phyloP scores from a whole-genome alignment of 164 flowering plant genomes.

The Umbellularia californica region DNA sequence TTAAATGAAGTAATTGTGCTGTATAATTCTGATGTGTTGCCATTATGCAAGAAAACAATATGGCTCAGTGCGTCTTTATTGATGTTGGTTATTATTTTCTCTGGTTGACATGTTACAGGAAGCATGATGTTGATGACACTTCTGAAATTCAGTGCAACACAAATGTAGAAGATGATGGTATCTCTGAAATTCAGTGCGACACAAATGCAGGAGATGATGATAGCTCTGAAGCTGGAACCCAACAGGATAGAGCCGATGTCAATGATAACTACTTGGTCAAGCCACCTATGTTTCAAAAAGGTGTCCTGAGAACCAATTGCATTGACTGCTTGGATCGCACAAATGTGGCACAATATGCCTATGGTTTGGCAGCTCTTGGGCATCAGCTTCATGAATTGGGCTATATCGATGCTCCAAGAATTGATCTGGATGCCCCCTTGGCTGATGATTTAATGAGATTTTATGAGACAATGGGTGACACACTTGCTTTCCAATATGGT shows the following conservation, averaged over 20 bases:
- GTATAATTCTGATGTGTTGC: too few species aligned
- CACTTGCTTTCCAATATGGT: conserved; percentile 91
- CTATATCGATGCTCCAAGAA: conserved; percentile 32
- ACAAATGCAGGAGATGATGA: conserved; percentile 28
- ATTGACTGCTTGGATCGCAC: conserved; percentile 99
- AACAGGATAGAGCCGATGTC: conserved; percentile 16
- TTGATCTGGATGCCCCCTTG: conserved; percentile 55
- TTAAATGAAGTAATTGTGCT: too few species aligned
- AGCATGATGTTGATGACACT: conserved; percentile 19
- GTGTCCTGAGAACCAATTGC: conserved; percentile 92
- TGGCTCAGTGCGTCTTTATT: not conserved
- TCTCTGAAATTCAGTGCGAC: conserved; percentile 11
- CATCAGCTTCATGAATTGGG: conserved; percentile 76
- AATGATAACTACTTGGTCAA: conserved; percentile 26
- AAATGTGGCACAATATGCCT: conserved; percentile 91
- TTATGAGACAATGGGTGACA: conserved; percentile 95
- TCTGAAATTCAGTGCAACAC: conserved; percentile 15
- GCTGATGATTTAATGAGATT: conserved; percentile 65
- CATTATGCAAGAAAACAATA: too few species aligned
- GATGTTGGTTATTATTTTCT: not conserved
- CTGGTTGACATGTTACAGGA: conserved; percentile 28
- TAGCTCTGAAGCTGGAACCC: conserved; percentile 24
- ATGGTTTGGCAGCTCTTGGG: conserved; percentile 85
- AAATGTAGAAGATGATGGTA: conserved; percentile 28
- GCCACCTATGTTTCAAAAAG: conserved; percentile 57